A percentile compares a stretch with the other conserved stretches of the same genome.
Evolutionary conservation across 2,329 filamentous ascomycete species (phyloP).

Genomic region (Phoma herbarum): DNA sequence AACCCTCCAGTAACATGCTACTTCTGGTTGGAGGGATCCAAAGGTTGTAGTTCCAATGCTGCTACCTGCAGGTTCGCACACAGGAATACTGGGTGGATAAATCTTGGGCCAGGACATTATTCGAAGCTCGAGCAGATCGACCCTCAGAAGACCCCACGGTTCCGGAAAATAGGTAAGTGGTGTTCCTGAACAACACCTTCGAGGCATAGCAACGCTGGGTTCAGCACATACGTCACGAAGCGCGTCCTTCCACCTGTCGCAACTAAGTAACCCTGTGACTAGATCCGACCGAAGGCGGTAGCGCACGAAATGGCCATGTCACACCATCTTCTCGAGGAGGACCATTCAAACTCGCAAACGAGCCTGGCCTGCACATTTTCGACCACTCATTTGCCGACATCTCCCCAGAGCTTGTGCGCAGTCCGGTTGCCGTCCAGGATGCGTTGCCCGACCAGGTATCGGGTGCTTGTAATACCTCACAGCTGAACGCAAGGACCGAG

Average conservation of each 20-base stretch:
- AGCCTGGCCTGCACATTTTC: background rate
- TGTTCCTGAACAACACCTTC: background rate
- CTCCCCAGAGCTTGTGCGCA: background rate
- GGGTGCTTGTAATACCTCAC: background rate
- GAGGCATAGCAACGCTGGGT: background rate
- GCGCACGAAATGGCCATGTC: background rate
- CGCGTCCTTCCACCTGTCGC: background rate
- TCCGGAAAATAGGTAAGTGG: slow-evolving; percentile 2
- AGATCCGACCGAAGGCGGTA: background rate
- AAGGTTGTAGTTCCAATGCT: background rate
- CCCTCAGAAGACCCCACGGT: background rate
- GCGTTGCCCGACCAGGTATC: background rate
- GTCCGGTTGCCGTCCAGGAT: background rate
- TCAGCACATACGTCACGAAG: background rate
- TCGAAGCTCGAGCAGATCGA: background rate
- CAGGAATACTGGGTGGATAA: slow-evolving; percentile 12
- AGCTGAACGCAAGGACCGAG: slow-evolving; percentile 33
- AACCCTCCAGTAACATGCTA: slow-evolving; percentile 2
- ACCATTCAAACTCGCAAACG: background rate
- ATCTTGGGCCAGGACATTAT: background rate
- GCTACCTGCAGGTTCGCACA: slow-evolving; percentile 4
- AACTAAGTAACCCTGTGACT: background rate
- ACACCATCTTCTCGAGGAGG: background rate
- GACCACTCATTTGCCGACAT: background rate
- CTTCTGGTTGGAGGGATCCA: background rate